These are phyloP conservation scores for Tremella mesenterica DNA, from an alignment of 768 basidiomycete species.

Conservation along the genomic window DNA sequence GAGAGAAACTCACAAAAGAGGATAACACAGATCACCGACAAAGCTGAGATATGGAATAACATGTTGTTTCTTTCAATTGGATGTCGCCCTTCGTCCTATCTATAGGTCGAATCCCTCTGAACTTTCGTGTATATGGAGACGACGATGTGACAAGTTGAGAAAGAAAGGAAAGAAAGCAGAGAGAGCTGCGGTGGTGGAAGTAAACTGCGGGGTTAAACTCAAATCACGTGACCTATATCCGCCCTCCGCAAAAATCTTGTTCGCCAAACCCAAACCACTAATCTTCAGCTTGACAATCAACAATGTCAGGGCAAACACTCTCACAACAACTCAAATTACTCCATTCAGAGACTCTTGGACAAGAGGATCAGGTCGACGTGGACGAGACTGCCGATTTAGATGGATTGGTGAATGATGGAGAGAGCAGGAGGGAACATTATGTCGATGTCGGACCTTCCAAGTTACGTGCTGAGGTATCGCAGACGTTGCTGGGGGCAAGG, in stretches of 20 bases:
- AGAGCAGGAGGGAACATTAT: conserved; percentile 64
- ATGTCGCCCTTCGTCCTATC: no score
- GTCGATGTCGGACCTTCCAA: conserved; percentile 74
- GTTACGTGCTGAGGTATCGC: conserved; percentile 57
- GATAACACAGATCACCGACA: conserved; percentile 32
- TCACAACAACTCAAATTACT: conserved; percentile 72
- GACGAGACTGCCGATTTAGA: neutral
- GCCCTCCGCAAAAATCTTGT: neutral
- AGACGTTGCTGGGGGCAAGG: conserved; percentile 58
- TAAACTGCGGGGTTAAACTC: no score
- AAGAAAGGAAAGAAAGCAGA: no score
- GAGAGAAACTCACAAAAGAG: conserved; percentile 28
- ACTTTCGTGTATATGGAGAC: no score
- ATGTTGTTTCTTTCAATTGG: no score
- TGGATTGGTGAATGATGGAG: conserved; percentile 37
- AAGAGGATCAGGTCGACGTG: conserved; percentile 46
- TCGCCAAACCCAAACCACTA: neutral
- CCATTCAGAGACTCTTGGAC: no score
- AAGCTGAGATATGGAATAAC: conserved; percentile 42
- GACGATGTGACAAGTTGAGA: neutral
- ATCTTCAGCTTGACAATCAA: conserved; percentile 2
- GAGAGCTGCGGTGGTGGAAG: no score
- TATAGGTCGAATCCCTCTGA: no score
- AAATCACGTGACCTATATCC: no score
- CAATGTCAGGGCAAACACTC: conserved; percentile 38